Base-by-base conservation (phyloP, 2,329 filamentous ascomycete species). In the Fusarium graminum region DNA sequence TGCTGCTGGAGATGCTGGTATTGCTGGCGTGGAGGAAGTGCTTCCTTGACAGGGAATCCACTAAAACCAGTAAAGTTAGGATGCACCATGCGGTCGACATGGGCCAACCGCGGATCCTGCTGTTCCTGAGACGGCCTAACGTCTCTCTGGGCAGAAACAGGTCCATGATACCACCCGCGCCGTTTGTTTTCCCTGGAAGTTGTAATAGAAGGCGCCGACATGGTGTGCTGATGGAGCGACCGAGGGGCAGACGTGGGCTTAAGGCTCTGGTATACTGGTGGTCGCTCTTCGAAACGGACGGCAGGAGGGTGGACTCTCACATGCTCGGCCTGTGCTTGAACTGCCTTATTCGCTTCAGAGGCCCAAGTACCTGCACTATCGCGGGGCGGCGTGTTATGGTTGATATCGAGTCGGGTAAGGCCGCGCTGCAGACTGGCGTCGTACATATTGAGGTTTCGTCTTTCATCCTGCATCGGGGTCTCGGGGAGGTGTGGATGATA, bases 111-210 rank as follows among this genome's bases (percentile, higher is more conserved):
- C 4, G 71, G 63, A n/a, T 78, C 76, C 22, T 75, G 72, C 14
- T 70, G 65, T 29, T 68, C 60, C 2, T 66, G 59, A 5, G 72
- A 65, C 9, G 71, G 66, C 13, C 72, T 73, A 7, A 76, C 75
- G 55, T 81, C 80, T 17, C 79, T 77, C 14, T 80, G 78, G 4
- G 76, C 72, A 1, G 77, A 73, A 13, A 78, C 73, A 0, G 83
- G 83, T 1, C 83, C 83, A 39, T 92, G 87, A 70, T 92, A 92
- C 90, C 90, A 93, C 2, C 85, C 91, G 59, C 90, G 88, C 4
- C 91, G 85, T 73, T 91, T 92, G 29, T 80, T 80, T 64, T 87
- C 88, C 10, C 87, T 83, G 5, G 86, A 81, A 1, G 85, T 87
- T 11, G 83, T 80, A 32, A 85, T 78, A 0, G 82, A 80, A 1